Base-by-base conservation (phyloP, 73 alveolate species). In the Paramecium biaurelia region DNA sequence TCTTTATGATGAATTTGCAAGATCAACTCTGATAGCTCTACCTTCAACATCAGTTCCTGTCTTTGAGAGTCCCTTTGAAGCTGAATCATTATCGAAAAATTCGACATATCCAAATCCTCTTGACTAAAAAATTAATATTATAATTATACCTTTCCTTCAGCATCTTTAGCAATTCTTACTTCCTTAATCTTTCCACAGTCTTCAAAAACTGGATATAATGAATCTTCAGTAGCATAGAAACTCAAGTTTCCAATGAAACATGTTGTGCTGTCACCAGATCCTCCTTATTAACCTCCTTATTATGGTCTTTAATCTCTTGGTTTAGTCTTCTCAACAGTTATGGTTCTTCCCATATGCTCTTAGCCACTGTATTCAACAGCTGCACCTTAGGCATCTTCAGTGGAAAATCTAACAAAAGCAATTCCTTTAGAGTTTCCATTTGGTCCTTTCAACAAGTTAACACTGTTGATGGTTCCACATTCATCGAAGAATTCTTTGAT, bases 241-340 rank as follows among this genome's bases (percentile, higher is more conserved):
- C 98, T 93, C 85, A 97, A 79, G 94, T 97, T 97, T 42, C 99
- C 99, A 53, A 97, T 96, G 93, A 97, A 97, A 57, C 97, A 67
- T 56, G 97, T 94, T 72, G 90, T 74, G 76, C 95, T 72, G 18
- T 84, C 92, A 42, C 97, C 97, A 67, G 86, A 94, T 35, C 93
- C 95, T 32, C 92, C 95, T 87, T 57, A 41, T 92, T 85, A 82
- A 30, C 35, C 94, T 85, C 70, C 93, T 70, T 47, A 42, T 63
- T 26, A 26, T 11, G 84, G 49, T 86, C 89, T 87, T 63, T 74
- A 12, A 21, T 86, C 87, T 49, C 58, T 85, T 24, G 92, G 87
- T 43, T 87, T 87, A 0, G 93, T 58, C 79, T 87, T 68, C 28
- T 87, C 93, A 4, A 58, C 47, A 0, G 24, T 42, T 21, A 95